A percentile compares a stretch with the other conserved stretches of the same genome.
Conservation (phyloP, 2,329 filamentous ascomycete genomes). For the Colletotrichum phormii region DNA sequence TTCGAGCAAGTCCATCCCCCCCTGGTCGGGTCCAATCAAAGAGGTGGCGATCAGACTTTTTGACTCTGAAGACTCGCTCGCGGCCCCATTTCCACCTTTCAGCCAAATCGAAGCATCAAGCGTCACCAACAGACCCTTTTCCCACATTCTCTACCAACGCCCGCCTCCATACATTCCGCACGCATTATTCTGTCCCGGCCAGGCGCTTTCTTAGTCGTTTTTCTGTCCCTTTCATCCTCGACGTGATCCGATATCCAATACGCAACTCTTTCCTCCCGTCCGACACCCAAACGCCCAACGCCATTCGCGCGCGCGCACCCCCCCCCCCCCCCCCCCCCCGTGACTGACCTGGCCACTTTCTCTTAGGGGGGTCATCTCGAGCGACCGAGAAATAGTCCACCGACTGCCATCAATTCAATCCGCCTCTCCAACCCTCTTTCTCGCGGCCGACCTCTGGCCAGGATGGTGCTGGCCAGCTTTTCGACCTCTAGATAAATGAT, state of each 20-base stretch:
- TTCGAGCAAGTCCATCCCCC: constrained; percentile 12
- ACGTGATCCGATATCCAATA: constrained; percentile 21
- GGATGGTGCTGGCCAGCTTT: constrained; percentile 68
- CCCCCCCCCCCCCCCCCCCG: constrained; percentile 18
- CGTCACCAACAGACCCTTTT: constrained; percentile 33
- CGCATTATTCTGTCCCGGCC: constrained; percentile 26
- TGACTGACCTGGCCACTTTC: constrained; percentile 34
- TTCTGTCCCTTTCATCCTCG: constrained; percentile 27
- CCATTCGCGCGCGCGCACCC: constrained; percentile 8
- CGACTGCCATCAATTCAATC: constrained; percentile 32
- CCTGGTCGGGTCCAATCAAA: constrained; percentile 48
- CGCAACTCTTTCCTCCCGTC: background rate
- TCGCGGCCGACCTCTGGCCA: constrained; percentile 59
- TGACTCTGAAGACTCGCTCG: constrained; percentile 40
- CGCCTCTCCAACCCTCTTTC: constrained; percentile 32
- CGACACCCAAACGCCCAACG: constrained; percentile 6
- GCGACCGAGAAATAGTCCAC: constrained; percentile 23
- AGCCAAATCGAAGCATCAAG: constrained; percentile 35
- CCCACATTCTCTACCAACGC: constrained; percentile 30
- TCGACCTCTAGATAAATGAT: constrained; percentile 68
- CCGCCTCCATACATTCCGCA: constrained; percentile 26
- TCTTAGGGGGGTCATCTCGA: constrained; percentile 30
- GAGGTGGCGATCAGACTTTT: constrained; percentile 49
- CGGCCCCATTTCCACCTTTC: constrained; percentile 35
- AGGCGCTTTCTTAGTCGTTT: constrained; percentile 37